Conservation (phyloP, 805 yeast species). For the Pichia scutulata region DNA sequence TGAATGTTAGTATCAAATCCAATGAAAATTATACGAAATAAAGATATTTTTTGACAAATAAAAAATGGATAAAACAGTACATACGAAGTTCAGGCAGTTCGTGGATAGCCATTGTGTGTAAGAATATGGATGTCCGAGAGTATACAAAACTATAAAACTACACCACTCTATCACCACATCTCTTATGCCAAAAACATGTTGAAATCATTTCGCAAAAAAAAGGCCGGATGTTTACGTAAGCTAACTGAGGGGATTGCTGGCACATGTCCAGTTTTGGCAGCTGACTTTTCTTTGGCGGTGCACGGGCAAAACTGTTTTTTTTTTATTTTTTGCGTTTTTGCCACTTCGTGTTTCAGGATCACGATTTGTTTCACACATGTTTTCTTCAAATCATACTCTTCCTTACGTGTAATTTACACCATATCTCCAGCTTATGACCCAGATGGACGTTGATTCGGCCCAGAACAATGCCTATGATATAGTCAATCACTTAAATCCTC, state of each 20-base stretch:
- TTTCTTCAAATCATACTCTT: background rate
- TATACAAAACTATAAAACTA: background rate
- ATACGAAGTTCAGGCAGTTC: slow-evolving; percentile 37
- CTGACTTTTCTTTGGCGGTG: background rate
- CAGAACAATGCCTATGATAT: background rate
- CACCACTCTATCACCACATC: background rate
- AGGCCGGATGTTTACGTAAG: background rate
- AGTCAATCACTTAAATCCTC: background rate
- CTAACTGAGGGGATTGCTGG: background rate
- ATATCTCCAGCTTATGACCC: background rate
- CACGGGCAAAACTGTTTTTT: background rate
- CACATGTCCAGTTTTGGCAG: background rate
- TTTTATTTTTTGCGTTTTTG: background rate
- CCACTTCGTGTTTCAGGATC: background rate
- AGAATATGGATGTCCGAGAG: background rate
- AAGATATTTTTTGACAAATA: background rate
- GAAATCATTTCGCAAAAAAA: background rate
- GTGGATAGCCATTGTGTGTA: slow-evolving; percentile 24
- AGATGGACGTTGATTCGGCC: background rate
- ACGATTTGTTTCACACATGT: background rate
- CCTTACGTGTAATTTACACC: background rate
- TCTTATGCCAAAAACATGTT: background rate
- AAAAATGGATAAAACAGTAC: slow-evolving; percentile 14
- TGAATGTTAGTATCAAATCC: background rate
- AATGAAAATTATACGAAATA: background rate